These are phyloP conservation scores for Mycosarcoma mackinlayi DNA, from an alignment of 1,284 basidiomycete genomes.

Conservation along the genomic window DNA sequence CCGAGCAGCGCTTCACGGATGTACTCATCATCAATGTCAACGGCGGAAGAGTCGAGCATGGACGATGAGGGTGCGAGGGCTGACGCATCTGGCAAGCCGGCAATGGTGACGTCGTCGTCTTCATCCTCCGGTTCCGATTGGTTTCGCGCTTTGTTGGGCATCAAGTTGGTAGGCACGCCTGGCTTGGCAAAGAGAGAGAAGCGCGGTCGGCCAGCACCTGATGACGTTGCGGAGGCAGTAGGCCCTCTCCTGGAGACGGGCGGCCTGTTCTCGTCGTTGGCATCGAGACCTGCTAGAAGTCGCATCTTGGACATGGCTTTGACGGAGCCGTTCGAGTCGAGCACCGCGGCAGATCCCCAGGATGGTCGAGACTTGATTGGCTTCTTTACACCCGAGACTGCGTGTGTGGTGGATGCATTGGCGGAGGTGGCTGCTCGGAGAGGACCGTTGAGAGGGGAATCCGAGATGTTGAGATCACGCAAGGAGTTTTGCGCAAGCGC, in stretches of 20 bases:
- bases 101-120: conserved; percentile 36
- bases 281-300: conserved; percentile 35
- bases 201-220: conserved; percentile 26
- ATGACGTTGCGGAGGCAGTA: conserved; percentile 5
- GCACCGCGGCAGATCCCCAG: conserved; percentile 40
- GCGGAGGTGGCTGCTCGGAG: conserved; percentile 14
- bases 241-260: conserved; percentile 25
- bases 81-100: conserved; percentile 21
- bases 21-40: conserved; percentile 44
- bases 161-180: conserved; percentile 39
- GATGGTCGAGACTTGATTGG: conserved; percentile 42
- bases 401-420: conserved; percentile 7
- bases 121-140: conserved; percentile 31
- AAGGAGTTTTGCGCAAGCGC: conserved; percentile 33
- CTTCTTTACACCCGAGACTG: conserved; percentile 15
- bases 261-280: conserved; percentile 43
- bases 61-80: conserved; percentile 15
- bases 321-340: conserved; percentile 30
- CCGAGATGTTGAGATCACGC: conserved; percentile 42
- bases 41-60: conserved; percentile 8
- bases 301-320: conserved; percentile 46
- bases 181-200: conserved; percentile 51
- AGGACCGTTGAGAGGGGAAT: conserved; percentile 33
- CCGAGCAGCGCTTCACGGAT: conserved; percentile 47
- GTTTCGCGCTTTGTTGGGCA: conserved; percentile 26